Percentiles rank a stretch among this genome's conserved stretches.
phyloP scores from a whole-genome alignment of 768 basidiomycete genomes.

The Phaeotremella skinneri region DNA sequence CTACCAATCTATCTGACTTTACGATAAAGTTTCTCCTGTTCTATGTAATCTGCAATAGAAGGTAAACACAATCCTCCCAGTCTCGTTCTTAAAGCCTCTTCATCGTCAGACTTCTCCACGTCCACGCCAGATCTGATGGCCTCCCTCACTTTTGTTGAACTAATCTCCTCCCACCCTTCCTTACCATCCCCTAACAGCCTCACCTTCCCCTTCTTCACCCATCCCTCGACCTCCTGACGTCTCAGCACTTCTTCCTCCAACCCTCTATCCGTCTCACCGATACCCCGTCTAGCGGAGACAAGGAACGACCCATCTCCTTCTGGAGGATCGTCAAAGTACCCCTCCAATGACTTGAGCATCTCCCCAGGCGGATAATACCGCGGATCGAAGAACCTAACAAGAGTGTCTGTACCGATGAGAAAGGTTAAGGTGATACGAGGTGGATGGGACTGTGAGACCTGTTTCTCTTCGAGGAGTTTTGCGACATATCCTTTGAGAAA shows the following conservation, averaged over 20 bases:
- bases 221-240: slow-evolving; percentile 55
- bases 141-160: slow-evolving; percentile 67
- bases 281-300: slow-evolving; percentile 63
- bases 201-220: slow-evolving; percentile 59
- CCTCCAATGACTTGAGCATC: slow-evolving; percentile 61
- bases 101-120: slow-evolving; percentile 56
- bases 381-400: slow-evolving; percentile 72
- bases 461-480: neutral
- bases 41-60: slow-evolving; percentile 1
- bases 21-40: neutral
- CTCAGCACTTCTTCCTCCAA: slow-evolving; percentile 49
- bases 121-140: slow-evolving; percentile 49
- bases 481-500: slow-evolving; percentile 57
- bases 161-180: slow-evolving; percentile 60
- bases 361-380: slow-evolving; percentile 63
- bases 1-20: neutral
- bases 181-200: slow-evolving; percentile 59
- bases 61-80: slow-evolving; percentile 49
- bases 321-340: slow-evolving; percentile 60
- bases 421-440: slow-evolving; percentile 58
- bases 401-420: slow-evolving; percentile 78
- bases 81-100: slow-evolving; percentile 51
- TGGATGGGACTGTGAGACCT: too few species aligned
- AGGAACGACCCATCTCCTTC: slow-evolving; percentile 62
- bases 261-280: slow-evolving; percentile 25